These are phyloP conservation scores for Fusarium cicatricum DNA, from an alignment of 2,329 filamentous ascomycete species.

Conservation along the genomic window DNA sequence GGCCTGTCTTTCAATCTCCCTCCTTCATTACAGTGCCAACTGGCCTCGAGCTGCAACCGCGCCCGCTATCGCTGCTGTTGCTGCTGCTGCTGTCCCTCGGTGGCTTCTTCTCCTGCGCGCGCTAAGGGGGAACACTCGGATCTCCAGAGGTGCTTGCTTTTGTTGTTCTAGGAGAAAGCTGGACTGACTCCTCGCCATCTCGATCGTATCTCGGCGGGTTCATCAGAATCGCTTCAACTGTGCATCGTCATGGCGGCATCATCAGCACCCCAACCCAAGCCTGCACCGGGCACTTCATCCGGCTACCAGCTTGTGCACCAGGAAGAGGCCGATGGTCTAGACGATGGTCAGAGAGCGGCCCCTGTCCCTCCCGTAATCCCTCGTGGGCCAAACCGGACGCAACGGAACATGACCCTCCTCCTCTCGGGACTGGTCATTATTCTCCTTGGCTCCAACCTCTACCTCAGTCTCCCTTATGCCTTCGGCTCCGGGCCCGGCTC, in stretches of 20 bases:
- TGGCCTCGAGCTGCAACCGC: neutral
- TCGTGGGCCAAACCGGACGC: conserved; percentile 39
- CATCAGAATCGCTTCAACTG: neutral
- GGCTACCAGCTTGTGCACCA: conserved; percentile 48
- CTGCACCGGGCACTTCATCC: conserved; percentile 18
- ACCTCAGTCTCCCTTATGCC: conserved; percentile 46
- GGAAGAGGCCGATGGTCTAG: conserved; percentile 41
- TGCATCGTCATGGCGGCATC: conserved; percentile 28
- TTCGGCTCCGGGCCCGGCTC: conserved; percentile 38
- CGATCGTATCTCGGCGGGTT: neutral
- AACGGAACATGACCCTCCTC: conserved; percentile 43
- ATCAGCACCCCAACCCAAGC: conserved; percentile 23
- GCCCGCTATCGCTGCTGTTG: neutral
- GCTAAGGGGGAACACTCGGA: conserved; percentile 24
- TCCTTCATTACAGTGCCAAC: conserved; percentile 8
- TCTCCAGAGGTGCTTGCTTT: conserved; percentile 4
- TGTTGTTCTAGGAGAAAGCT: conserved; percentile 3
- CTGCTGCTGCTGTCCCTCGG: neutral
- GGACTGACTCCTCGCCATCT: neutral
- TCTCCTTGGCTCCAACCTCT: conserved; percentile 50
- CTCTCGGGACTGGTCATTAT: conserved; percentile 48
- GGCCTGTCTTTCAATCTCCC: neutral
- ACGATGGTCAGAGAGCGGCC: conserved; percentile 28
- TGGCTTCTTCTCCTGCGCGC: conserved; percentile 10
- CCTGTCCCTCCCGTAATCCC: conserved; percentile 23